A percentile compares a stretch with the other conserved stretches of the same genome.
Evolutionary conservation across 78 protist species (phyloP).

Genomic region (Dictyostelium citrinum): DNA sequence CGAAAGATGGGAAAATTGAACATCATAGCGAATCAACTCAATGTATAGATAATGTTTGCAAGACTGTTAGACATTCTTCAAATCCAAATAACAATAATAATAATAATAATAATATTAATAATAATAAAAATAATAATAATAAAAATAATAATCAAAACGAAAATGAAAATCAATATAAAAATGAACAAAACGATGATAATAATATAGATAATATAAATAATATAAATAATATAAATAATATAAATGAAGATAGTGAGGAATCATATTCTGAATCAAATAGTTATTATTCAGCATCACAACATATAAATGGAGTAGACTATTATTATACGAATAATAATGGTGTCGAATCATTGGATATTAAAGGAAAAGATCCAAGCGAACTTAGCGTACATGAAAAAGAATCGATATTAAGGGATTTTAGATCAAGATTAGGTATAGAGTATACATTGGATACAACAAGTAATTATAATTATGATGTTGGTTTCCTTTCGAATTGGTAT

Average conservation of each 20-base stretch:
- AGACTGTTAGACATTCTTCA: not conserved
- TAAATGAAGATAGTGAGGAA: not conserved
- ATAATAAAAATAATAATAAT: not conserved
- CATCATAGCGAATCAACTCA: not conserved
- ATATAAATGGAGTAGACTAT: conserved; percentile 21
- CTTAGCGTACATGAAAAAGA: not conserved
- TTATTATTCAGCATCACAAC: conserved; percentile 15
- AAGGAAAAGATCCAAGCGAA: conserved; percentile 9
- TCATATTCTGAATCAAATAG: not conserved
- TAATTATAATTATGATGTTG: not conserved
- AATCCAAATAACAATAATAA: not conserved
- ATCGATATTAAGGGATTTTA: not conserved
- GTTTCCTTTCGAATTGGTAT: conserved; percentile 12
- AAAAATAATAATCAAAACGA: not conserved
- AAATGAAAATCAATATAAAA: not conserved
- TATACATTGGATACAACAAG: not conserved
- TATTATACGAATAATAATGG: conserved; percentile 45
- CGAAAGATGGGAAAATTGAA: not conserved
- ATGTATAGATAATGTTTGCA: not conserved
- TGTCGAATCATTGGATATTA: conserved; percentile 2
- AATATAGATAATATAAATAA: not conserved
- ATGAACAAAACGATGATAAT: not conserved
- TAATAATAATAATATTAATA: not conserved
- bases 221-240: not conserved
- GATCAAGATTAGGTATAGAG: not conserved